These are phyloP conservation scores for Celoporthe dispersa DNA, from an alignment of 2,329 filamentous ascomycete genomes.

Conservation along the genomic window DNA sequence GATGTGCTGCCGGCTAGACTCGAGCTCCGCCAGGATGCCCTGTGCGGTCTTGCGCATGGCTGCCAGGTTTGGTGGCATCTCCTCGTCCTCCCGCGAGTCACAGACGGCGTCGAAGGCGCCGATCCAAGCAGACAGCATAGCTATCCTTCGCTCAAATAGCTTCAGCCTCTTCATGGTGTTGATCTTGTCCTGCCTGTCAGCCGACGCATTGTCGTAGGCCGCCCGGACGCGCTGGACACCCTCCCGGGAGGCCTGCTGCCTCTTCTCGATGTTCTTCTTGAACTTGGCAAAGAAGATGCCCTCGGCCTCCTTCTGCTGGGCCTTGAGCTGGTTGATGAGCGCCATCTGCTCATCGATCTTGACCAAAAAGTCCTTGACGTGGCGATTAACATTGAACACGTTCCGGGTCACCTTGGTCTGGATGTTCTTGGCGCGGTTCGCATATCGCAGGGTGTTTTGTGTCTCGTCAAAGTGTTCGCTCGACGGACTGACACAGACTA, in stretches of 20 bases:
- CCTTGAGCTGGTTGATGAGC: slow-evolving; percentile 94
- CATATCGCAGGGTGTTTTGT: slow-evolving; percentile 95
- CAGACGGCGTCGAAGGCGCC: slow-evolving; percentile 86
- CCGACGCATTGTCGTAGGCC: slow-evolving; percentile 80
- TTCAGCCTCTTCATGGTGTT: slow-evolving; percentile 81
- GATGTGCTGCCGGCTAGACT: slow-evolving; percentile 87
- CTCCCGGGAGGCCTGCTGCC: slow-evolving; percentile 74
- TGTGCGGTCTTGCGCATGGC: slow-evolving; percentile 86
- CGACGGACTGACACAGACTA: slow-evolving; percentile 95
- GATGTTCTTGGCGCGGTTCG: slow-evolving; percentile 98
- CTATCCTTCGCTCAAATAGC: slow-evolving; percentile 82
- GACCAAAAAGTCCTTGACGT: slow-evolving; percentile 98
- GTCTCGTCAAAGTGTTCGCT: slow-evolving; percentile 98
- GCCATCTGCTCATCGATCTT: slow-evolving; percentile 99
- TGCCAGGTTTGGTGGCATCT: slow-evolving; percentile 70
- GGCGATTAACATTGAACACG: slow-evolving; percentile 97
- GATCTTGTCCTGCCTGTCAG: slow-evolving; percentile 79
- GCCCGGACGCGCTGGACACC: slow-evolving; percentile 78
- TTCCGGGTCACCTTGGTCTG: slow-evolving; percentile 99
- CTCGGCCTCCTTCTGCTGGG: slow-evolving; percentile 89
- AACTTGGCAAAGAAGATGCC: slow-evolving; percentile 83
- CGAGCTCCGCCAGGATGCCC: slow-evolving; percentile 86
- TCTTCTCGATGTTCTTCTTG: slow-evolving; percentile 86
- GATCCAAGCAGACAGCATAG: slow-evolving; percentile 88
- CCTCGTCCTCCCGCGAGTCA: slow-evolving; percentile 70